phyloP scores from a whole-genome alignment of 805 yeast genomes.

The Hanseniaspora occidentalis region DNA sequence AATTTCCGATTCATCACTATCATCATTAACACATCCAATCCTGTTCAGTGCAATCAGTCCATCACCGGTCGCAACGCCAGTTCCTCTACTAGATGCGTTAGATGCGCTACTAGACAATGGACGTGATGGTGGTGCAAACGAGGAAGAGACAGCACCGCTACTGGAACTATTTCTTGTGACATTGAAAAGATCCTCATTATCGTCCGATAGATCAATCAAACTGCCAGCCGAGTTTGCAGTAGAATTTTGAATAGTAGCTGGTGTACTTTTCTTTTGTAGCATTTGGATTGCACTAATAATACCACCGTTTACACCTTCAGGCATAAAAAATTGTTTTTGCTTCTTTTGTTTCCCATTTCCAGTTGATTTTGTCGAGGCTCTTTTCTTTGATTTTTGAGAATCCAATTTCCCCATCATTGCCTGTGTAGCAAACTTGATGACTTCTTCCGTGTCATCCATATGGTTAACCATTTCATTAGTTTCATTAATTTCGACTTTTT shows the following conservation, averaged over 20 bases:
- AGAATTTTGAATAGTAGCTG: not conserved
- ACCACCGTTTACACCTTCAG: constrained; percentile 57
- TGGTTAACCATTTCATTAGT: constrained; percentile 46
- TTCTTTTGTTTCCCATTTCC: constrained; percentile 9
- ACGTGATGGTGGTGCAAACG: too few relatives aligned
- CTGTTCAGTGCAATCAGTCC: too few relatives aligned
- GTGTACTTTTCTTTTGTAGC: constrained; percentile 22
- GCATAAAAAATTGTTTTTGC: constrained; percentile 45
- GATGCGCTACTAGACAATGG: too few relatives aligned
- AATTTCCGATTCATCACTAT: not conserved
- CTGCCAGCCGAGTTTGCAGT: not conserved
- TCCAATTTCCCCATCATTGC: constrained; percentile 36
- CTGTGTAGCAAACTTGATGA: constrained; percentile 54
- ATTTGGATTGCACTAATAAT: constrained; percentile 41
- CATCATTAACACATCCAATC: not conserved
- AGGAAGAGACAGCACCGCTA: too few relatives aligned
- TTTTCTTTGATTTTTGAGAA: constrained; percentile 10
- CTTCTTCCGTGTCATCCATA: constrained; percentile 53
- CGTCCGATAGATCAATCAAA: constrained; percentile 1
- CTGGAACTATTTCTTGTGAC: too few relatives aligned
- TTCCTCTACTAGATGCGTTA: too few relatives aligned
- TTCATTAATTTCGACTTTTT: constrained; percentile 52
- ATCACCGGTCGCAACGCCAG: too few relatives aligned
- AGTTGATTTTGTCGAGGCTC: constrained; percentile 9
- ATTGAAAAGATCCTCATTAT: not conserved